Conservation (phyloP, 2,329 filamentous ascomycete genomes). For the Purpureocillium lavendulum region DNA sequence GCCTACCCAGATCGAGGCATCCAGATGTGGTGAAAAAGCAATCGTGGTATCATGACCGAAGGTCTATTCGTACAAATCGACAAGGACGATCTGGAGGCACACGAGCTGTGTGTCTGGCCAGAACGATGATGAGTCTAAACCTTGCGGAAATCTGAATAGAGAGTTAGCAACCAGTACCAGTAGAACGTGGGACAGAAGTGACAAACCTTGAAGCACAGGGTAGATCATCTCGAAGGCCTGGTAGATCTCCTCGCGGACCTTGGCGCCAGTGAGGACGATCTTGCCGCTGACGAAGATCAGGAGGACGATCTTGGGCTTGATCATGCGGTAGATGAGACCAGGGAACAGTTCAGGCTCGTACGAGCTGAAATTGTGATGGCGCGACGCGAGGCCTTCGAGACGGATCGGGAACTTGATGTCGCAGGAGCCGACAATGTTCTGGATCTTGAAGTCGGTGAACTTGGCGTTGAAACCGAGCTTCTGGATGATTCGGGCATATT, state of each 20-base stretch:
- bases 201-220: conserved; percentile 78
- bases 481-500: conserved; percentile 98
- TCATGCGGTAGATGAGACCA: conserved; percentile 99
- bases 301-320: conserved; percentile 98
- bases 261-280: conserved; percentile 95
- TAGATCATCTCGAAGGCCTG: conserved; percentile 97
- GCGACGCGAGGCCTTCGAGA: conserved; percentile 87
- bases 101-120: conserved; percentile 4
- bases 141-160: conserved; percentile 45
- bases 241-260: conserved; percentile 97
- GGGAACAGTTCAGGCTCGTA: conserved; percentile 98
- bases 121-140: conserved; percentile 27
- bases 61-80: conserved; percentile 33
- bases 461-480: conserved; percentile 99
- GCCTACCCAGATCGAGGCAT: conserved; percentile 12
- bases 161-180: conserved; percentile 4
- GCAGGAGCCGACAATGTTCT: conserved; percentile 97
- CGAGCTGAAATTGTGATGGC: conserved; percentile 98
- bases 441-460: conserved; percentile 99
- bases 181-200: neutral
- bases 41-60: conserved; percentile 40
- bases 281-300: conserved; percentile 97
- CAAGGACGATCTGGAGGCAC: conserved; percentile 10
- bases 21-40: conserved; percentile 18
- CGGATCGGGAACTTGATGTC: conserved; percentile 99